These are phyloP conservation scores for Lycium barbarum DNA, from an alignment of 257 asterid genomes.

Conservation along the genomic window DNA sequence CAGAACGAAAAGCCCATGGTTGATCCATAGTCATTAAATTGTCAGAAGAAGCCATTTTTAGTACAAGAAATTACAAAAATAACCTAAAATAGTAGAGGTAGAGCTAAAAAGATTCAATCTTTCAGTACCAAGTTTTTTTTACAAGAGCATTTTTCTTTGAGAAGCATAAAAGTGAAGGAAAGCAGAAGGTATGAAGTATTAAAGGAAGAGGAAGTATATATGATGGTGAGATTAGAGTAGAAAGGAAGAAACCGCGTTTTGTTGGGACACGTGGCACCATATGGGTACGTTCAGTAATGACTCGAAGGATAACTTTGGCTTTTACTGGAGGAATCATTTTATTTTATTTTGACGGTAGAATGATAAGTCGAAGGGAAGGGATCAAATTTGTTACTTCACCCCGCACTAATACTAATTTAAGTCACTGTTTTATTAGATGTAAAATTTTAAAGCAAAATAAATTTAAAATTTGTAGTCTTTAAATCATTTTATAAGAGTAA, in stretches of 20 bases:
- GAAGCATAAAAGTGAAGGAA: not conserved
- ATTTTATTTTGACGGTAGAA: no score
- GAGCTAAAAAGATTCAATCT: not conserved
- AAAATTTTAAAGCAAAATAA: no score
- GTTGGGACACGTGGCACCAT: constrained; percentile 73
- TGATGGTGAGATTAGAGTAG: constrained; percentile 26
- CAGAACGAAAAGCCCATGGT: constrained; percentile 61
- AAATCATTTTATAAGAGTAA: no score
- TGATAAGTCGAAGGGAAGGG: no score
- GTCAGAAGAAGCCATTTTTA: constrained; percentile 65
- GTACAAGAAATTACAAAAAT: not conserved
- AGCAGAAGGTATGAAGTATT: not conserved
- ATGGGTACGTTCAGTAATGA: constrained; percentile 52
- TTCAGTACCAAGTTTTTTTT: not conserved
- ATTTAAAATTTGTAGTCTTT: no score
- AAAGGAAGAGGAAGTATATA: not conserved
- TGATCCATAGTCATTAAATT: constrained; percentile 62
- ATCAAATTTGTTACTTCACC: no score
- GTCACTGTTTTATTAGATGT: no score
- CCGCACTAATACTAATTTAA: no score
- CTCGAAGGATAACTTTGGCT: constrained; percentile 38
- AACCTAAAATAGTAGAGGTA: not conserved
- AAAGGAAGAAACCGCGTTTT: constrained; percentile 62
- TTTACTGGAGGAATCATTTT: not conserved
- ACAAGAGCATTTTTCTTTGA: not conserved